Conservation (phyloP, 306 rosid species). For the Prunus kanzakura region DNA sequence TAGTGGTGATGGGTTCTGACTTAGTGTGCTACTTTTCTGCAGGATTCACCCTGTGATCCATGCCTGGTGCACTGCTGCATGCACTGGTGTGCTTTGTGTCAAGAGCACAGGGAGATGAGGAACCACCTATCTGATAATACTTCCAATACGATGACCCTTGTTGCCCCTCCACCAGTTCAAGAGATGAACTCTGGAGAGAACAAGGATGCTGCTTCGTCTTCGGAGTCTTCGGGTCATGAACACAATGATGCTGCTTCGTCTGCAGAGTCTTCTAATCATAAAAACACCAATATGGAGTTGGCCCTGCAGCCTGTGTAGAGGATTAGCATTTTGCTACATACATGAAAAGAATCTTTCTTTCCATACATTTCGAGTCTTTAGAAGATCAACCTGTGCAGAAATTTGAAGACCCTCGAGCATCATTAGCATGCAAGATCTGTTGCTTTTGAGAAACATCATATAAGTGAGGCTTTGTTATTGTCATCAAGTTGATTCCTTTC, state of each 20-base stretch:
- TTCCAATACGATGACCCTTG: conserved; percentile 27
- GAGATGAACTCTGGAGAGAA: conserved; percentile 41
- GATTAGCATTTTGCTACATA: not conserved
- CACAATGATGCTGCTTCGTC: conserved; percentile 25
- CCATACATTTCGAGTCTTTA: not conserved
- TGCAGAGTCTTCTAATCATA: conserved; percentile 19
- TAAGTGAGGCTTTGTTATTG: not conserved
- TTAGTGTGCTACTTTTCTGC: conserved; percentile 3
- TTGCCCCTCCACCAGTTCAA: conserved; percentile 45
- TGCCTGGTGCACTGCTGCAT: conserved; percentile 59
- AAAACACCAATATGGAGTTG: conserved; percentile 28
- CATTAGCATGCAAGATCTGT: not conserved
- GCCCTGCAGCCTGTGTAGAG: conserved; percentile 36
- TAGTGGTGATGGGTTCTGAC: not conserved
- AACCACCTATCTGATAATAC: conserved; percentile 39
- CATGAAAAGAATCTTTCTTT: not conserved
- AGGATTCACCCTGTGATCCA: conserved; percentile 62
- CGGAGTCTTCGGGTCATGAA: conserved; percentile 20
- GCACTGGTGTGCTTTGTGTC: conserved; percentile 60
- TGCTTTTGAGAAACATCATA: not conserved
- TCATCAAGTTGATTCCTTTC: not conserved
- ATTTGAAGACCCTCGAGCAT: not conserved
- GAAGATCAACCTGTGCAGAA: conserved; percentile 4
- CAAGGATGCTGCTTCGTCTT: conserved; percentile 21
- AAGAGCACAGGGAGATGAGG: conserved; percentile 56